A percentile compares a stretch with the other conserved stretches of the same genome.
These are phyloP conservation scores for Magnaporthales sp. DNA, from an alignment of 2,329 filamentous ascomycete genomes.

Conservation along the genomic window DNA sequence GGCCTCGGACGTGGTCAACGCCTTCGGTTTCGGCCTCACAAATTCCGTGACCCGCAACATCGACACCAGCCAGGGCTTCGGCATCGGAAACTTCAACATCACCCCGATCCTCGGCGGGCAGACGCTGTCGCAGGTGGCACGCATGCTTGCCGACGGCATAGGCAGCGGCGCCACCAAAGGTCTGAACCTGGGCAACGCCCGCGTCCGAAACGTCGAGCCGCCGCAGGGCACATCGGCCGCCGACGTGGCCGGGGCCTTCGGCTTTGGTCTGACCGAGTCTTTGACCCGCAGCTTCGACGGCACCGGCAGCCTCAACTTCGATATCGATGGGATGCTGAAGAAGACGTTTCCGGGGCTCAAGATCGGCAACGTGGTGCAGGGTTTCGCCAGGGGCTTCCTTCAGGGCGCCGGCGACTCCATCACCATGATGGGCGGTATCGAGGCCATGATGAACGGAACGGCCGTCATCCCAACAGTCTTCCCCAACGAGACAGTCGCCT, in stretches of 20 bases:
- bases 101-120: constrained; percentile 5
- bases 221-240: constrained; percentile 8
- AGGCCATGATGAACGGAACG: constrained; percentile 21
- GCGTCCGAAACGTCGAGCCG: constrained; percentile 1
- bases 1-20: constrained; percentile 15
- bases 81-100: background rate
- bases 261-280: constrained; percentile 7
- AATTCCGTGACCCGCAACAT: constrained; percentile 1
- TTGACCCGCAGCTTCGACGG: constrained; percentile 2
- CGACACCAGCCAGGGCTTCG: background rate
- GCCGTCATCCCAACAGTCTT: constrained; percentile 12
- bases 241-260: constrained; percentile 17
- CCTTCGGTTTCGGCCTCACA: constrained; percentile 12
- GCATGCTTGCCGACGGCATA: constrained; percentile 9
- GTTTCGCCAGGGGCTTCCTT: constrained; percentile 24
- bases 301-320: background rate
- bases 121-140: constrained; percentile 7
- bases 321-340: background rate
- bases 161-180: constrained; percentile 11
- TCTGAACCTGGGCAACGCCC: constrained; percentile 12
- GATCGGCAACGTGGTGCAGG: constrained; percentile 21
- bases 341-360: constrained; percentile 9
- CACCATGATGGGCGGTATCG: constrained; percentile 21
- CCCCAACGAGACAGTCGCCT: constrained; percentile 17
- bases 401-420: constrained; percentile 25